Evolutionary conservation across 495 filamentous ascomycete species (phyloP).

Genomic region (Rhizodiscina lignyota): DNA sequence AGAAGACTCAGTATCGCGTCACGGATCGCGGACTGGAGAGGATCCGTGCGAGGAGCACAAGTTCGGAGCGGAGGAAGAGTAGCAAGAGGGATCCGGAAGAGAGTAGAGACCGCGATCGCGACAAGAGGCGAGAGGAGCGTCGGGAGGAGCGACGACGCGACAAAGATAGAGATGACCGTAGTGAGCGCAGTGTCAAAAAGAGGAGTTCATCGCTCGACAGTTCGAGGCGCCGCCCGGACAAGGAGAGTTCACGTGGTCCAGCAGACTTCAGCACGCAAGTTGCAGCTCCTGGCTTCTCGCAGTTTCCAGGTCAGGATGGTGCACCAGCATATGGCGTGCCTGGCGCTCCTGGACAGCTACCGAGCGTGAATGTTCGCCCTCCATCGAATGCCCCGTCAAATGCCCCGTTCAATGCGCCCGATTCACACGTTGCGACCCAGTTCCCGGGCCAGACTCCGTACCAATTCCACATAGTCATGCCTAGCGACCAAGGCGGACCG

Average conservation of each 20-base stretch:
- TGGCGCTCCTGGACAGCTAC: too few species aligned
- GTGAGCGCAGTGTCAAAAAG: slow-evolving; percentile 4
- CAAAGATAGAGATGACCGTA: slow-evolving; percentile 1
- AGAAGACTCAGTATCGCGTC: too few species aligned
- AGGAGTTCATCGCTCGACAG: neutral
- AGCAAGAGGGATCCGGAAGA: slow-evolving; percentile 7
- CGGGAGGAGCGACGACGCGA: neutral
- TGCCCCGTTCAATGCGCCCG: neutral
- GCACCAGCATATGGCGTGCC: too few species aligned
- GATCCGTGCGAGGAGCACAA: too few species aligned
- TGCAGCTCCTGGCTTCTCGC: slow-evolving; percentile 22
- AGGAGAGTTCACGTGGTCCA: slow-evolving; percentile 6
- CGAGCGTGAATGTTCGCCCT: too few species aligned
- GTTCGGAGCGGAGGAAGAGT: slow-evolving; percentile 3
- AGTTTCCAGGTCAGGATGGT: slow-evolving; percentile 29
- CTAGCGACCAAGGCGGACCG: slow-evolving; percentile 20
- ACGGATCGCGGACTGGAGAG: too few species aligned
- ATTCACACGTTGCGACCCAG: slow-evolving; percentile 36
- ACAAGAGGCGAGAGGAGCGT: slow-evolving; percentile 1
- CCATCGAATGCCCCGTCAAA: slow-evolving; percentile 17
- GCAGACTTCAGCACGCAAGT: slow-evolving; percentile 21
- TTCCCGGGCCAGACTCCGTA: slow-evolving; percentile 42
- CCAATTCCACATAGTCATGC: slow-evolving; percentile 19
- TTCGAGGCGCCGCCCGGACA: neutral
- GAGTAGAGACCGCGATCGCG: slow-evolving; percentile 13